Percentiles rank a stretch among this genome's conserved stretches.
Evolutionary conservation across 306 rosid species (phyloP).

Genomic region (Gastrolobium bilobum): DNA sequence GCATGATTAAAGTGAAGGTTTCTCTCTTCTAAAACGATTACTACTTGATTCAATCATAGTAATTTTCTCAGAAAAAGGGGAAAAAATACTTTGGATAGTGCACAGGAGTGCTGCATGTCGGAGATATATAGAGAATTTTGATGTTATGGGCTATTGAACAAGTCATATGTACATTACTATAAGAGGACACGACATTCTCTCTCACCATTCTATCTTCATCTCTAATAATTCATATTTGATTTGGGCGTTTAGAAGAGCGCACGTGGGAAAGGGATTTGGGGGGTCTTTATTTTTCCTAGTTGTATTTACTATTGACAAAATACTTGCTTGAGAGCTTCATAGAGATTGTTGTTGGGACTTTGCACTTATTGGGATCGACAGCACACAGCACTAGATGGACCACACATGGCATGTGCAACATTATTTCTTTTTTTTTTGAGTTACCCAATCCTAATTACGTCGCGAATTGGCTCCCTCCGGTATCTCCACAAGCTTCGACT

Average conservation of each 20-base stretch:
- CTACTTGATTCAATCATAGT: too few relatives aligned
- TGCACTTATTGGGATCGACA: background rate
- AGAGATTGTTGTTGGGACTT: background rate
- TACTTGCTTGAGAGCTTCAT: background rate
- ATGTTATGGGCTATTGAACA: background rate
- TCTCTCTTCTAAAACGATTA: too few relatives aligned
- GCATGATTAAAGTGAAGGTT: too few relatives aligned
- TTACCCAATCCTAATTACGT: too few relatives aligned
- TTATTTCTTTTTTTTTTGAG: too few relatives aligned
- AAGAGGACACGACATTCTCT: slow-evolving; percentile 8
- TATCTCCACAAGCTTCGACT: too few relatives aligned
- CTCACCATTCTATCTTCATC: slow-evolving; percentile 30
- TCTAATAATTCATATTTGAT: slow-evolving; percentile 30
- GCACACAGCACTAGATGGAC: slow-evolving; percentile 5
- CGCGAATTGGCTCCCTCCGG: too few relatives aligned
- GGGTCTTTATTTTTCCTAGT: background rate
- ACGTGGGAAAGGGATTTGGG: slow-evolving; percentile 8
- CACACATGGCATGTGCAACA: slow-evolving; percentile 32
- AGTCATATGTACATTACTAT: background rate
- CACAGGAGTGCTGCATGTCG: background rate
- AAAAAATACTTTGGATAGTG: background rate
- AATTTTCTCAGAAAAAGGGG: too few relatives aligned
- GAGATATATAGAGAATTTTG: background rate
- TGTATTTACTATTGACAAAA: slow-evolving; percentile 12
- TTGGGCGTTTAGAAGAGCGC: background rate